A percentile compares a stretch with the other conserved stretches of the same genome.
Evolutionary conservation across 1,284 basidiomycete genomes (phyloP).

Genomic region (Pyrrhoderma lamaoense): DNA sequence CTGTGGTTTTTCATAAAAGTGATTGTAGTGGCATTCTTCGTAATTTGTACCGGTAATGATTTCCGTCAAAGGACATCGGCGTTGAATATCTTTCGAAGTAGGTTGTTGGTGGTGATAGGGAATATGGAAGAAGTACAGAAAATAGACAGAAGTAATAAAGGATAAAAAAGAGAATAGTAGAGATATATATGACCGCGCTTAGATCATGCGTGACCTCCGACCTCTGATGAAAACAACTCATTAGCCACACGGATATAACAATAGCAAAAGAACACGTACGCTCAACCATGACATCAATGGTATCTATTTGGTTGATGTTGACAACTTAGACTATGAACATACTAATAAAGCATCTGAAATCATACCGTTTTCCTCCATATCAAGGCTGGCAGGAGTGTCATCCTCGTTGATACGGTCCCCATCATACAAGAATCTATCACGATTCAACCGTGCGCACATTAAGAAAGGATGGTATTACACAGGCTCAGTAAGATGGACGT

Average conservation of each 20-base stretch:
- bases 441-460: not conserved
- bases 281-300: slow-evolving; percentile 90
- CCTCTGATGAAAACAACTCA: slow-evolving; percentile 25
- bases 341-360: slow-evolving; percentile 10
- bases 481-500: slow-evolving; percentile 24
- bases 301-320: slow-evolving; percentile 40
- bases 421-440: slow-evolving; percentile 79
- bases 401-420: slow-evolving; percentile 77
- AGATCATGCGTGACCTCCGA: slow-evolving; percentile 24
- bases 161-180: not conserved
- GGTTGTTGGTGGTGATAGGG: not conserved
- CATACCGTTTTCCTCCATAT: slow-evolving; percentile 81
- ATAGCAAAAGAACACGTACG: slow-evolving; percentile 51
- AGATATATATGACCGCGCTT: not conserved
- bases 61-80: not conserved
- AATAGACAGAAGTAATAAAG: not conserved
- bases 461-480: not conserved
- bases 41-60: not conserved
- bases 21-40: not conserved
- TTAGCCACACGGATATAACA: slow-evolving; percentile 1
- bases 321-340: slow-evolving; percentile 1
- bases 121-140: not conserved
- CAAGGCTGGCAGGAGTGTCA: slow-evolving; percentile 75
- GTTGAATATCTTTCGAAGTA: not conserved
- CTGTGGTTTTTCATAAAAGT: not conserved